Percentiles rank a stretch among this genome's conserved stretches.
phyloP scores from a whole-genome alignment of 73 alveolate species.

The Symbiodinium pilosum region DNA sequence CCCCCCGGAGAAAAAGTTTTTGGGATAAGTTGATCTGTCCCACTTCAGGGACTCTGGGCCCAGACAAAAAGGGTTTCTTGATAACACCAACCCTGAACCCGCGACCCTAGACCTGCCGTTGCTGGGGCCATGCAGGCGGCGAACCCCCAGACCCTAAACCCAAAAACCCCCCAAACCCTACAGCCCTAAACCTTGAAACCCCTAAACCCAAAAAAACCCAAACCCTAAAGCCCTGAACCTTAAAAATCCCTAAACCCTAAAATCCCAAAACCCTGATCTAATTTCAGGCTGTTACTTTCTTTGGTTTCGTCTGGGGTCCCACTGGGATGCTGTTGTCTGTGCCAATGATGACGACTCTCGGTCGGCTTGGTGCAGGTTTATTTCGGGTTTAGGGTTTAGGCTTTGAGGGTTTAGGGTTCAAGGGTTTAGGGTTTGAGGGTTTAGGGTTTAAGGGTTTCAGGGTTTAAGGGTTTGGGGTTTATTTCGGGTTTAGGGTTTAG shows the following conservation, averaged over 20 bases:
- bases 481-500: too few species aligned
- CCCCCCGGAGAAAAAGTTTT: too few species aligned
- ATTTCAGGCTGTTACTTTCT: constrained; percentile 70
- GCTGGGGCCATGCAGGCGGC: background rate
- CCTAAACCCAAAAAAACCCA: too few species aligned
- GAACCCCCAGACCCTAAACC: background rate
- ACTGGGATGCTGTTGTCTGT: constrained; percentile 93
- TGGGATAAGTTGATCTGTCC: background rate
- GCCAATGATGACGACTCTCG: constrained; percentile 80
- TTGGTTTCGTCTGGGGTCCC: constrained; percentile 91
- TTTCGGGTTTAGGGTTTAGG: too few species aligned
- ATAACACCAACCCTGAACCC: background rate
- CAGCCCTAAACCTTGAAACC: background rate
- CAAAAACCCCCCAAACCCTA: background rate
- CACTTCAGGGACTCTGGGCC: too few species aligned
- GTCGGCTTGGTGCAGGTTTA: too few species aligned
- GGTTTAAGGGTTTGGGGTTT: background rate
- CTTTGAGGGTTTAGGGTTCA: background rate
- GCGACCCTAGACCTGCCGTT: background rate
- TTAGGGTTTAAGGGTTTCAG: background rate
- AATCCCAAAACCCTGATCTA: background rate
- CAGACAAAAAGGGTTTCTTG: too few species aligned
- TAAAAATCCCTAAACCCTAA: too few species aligned
- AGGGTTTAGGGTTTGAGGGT: background rate
- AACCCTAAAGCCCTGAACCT: background rate